Conservation (phyloP, 2,329 filamentous ascomycete genomes). For the Colletotrichum sp. region DNA sequence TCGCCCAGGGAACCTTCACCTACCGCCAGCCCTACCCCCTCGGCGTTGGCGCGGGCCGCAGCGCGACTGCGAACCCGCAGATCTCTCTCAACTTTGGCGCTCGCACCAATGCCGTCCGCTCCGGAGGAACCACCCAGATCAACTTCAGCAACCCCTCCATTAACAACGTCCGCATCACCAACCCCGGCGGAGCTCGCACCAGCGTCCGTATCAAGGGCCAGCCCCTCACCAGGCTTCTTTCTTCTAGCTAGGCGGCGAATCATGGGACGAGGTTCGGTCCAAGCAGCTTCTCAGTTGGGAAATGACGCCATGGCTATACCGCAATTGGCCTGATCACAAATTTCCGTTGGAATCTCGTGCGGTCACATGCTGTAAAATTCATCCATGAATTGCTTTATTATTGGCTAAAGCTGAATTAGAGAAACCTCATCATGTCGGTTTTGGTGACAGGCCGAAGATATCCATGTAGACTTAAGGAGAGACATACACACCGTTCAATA, state of each 20-base stretch:
- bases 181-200: not conserved
- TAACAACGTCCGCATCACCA: not conserved
- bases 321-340: no score
- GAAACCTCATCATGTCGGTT: no score
- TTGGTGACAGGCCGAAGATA: no score
- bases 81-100: not conserved
- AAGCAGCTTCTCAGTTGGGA: no score
- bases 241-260: not conserved
- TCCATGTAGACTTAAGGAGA: no score
- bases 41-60: not conserved
- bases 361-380: no score
- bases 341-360: no score
- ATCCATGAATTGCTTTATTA: no score
- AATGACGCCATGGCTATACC: accelerated
- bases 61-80: not conserved
- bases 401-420: no score
- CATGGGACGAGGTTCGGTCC: no score
- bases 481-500: no score
- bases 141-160: not conserved
- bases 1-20: not conserved
- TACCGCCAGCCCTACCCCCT: not conserved
- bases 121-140: not conserved
- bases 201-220: not conserved
- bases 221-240: not conserved
- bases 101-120: not conserved